A percentile compares a stretch with the other conserved stretches of the same genome.
phyloP scores from a whole-genome alignment of 805 yeast genomes.

The Cyberlindnera bimundalis region DNA sequence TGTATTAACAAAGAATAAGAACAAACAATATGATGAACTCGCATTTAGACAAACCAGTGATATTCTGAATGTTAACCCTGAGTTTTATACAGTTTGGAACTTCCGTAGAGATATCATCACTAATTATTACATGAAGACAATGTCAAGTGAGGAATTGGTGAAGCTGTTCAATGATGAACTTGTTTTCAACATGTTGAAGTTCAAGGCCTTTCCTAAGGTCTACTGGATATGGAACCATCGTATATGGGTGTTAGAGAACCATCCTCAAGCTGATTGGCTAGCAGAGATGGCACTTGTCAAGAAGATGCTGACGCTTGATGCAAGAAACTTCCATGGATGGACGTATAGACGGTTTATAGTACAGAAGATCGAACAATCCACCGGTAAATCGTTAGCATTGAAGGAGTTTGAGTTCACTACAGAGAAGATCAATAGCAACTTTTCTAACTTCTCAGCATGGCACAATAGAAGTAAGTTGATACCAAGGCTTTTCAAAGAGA shows the following conservation, averaged over 20 bases:
- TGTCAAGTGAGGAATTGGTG: conserved; percentile 23
- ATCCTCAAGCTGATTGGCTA: conserved; percentile 59
- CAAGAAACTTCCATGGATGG: conserved; percentile 95
- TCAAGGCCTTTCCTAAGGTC: conserved; percentile 76
- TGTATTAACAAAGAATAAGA: conserved; percentile 38
- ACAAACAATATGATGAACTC: conserved; percentile 31
- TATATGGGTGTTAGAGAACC: conserved; percentile 66
- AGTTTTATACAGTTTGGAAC: conserved; percentile 88
- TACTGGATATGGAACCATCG: conserved; percentile 98
- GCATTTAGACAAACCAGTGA: conserved; percentile 52
- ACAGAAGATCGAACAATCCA: conserved; percentile 28
- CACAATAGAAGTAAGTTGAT: conserved; percentile 79
- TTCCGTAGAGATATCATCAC: conserved; percentile 69
- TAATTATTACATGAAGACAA: conserved; percentile 16
- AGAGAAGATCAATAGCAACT: conserved; percentile 70
- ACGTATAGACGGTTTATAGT: conserved; percentile 80
- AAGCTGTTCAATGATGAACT: conserved; percentile 54
- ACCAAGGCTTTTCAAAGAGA: conserved; percentile 41
- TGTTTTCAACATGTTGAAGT: conserved; percentile 49
- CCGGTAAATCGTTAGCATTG: conserved; percentile 30
- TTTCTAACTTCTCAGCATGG: conserved; percentile 95
- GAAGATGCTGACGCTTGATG: conserved; percentile 64
- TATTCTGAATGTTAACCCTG: conserved; percentile 71
- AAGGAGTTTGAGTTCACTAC: conserved; percentile 77
- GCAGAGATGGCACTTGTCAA: conserved; percentile 67